These are phyloP conservation scores for Alternaria rosae DNA, from an alignment of 2,329 filamentous ascomycete genomes.

Conservation along the genomic window DNA sequence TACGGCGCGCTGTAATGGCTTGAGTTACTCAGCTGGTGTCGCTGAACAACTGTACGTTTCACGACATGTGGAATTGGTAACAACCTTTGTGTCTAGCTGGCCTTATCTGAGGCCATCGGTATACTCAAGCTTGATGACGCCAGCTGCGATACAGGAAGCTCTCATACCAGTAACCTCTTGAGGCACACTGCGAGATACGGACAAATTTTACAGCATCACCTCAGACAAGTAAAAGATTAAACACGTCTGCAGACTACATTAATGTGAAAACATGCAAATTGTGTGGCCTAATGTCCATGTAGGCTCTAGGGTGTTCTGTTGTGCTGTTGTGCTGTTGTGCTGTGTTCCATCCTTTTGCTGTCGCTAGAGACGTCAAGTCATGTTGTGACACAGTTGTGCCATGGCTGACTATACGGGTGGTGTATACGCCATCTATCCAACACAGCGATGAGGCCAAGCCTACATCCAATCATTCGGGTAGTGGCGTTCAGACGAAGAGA, in stretches of 20 bases:
- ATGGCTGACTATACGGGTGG: conserved; percentile 10
- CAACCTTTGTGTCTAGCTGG: neutral
- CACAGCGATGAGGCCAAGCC: neutral
- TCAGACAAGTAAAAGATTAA: neutral
- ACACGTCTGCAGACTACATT: neutral
- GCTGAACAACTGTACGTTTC: conserved; percentile 10
- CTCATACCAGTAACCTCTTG: neutral
- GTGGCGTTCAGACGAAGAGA: conserved; percentile 18
- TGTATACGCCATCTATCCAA: neutral
- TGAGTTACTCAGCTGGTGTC: conserved; percentile 7
- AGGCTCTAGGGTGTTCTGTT: neutral
- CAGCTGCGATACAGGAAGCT: neutral
- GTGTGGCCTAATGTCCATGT: neutral
- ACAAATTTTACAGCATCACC: neutral
- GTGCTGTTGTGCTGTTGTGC: conserved; percentile 7
- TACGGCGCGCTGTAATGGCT: conserved; percentile 14
- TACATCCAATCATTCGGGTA: conserved; percentile 13
- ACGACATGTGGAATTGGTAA: conserved; percentile 7
- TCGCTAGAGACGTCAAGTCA: conserved; percentile 3
- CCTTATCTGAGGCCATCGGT: neutral
- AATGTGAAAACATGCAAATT: neutral
- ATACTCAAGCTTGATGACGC: neutral
- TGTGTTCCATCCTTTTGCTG: conserved; percentile 9
- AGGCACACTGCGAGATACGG: neutral
- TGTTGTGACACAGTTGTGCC: conserved; percentile 2